Evolutionary conservation across 2,329 filamentous ascomycete species (phyloP).

Genomic region (Sporothrix pseudoabietina): DNA sequence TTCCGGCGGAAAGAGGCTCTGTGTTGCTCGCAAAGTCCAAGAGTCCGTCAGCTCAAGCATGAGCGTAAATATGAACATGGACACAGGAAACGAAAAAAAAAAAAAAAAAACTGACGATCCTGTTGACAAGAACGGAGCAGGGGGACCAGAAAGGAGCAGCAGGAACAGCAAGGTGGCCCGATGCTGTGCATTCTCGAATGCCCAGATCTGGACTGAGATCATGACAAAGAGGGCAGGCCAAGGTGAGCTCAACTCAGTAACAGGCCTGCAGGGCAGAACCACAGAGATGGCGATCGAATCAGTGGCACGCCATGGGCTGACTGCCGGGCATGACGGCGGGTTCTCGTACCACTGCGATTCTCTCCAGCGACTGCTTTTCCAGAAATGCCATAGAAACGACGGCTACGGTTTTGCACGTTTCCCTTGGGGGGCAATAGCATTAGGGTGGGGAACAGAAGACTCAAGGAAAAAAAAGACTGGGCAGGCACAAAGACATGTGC

Average conservation of each 20-base stretch:
- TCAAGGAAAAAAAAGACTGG: neutral
- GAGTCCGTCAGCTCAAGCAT: neutral
- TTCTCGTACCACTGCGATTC: constrained; percentile 9
- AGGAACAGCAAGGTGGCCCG: neutral
- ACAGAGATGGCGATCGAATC: neutral
- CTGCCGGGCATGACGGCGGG: neutral
- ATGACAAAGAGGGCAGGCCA: constrained; percentile 5
- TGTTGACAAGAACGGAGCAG: constrained; percentile 2
- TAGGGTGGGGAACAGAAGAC: neutral
- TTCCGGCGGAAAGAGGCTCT: neutral
- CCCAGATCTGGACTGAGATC: constrained; percentile 17
- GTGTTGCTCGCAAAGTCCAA: neutral
- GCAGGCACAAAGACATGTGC: constrained; percentile 4
- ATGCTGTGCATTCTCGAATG: constrained; percentile 8
- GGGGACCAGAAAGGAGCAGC: neutral
- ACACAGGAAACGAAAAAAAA: neutral
- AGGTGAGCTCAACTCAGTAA: neutral
- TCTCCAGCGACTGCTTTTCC: constrained; percentile 26
- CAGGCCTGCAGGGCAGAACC: neutral
- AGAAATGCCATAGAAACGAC: neutral
- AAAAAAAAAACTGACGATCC: neutral
- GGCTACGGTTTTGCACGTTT: constrained; percentile 19
- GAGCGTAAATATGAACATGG: neutral
- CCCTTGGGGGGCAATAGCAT: neutral
- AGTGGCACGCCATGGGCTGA: neutral